A percentile compares a stretch with the other conserved stretches of the same genome.
Evolutionary conservation across 2,329 filamentous ascomycete species (phyloP).

Genomic region (Aphanoascus verrucosus): DNA sequence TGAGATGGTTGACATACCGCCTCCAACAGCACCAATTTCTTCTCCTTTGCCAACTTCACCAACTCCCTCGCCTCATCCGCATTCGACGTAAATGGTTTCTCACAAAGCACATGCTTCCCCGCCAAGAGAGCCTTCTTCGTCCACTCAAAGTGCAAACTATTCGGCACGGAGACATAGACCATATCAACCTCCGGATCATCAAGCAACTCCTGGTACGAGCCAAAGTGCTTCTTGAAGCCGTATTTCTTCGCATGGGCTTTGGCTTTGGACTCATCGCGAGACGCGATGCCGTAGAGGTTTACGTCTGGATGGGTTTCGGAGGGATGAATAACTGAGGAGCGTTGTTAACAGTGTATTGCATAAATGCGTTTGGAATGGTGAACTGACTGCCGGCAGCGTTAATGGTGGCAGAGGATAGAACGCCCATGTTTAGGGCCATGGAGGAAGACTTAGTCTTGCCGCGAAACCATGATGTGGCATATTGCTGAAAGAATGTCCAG

Average conservation of each 20-base stretch:
- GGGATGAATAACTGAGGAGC: constrained; percentile 30
- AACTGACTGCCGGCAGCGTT: constrained; percentile 11
- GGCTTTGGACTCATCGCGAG: constrained; percentile 40
- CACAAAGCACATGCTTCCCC: constrained; percentile 25
- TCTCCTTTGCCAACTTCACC: constrained; percentile 30
- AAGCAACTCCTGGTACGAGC: constrained; percentile 20
- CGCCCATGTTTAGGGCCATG: constrained; percentile 12
- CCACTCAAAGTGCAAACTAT: constrained; percentile 35
- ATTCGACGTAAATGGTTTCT: constrained; percentile 25
- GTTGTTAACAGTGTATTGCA: not conserved
- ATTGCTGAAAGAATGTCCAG: constrained; percentile 11
- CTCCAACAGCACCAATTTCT: constrained; percentile 41
- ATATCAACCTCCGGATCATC: constrained; percentile 33
- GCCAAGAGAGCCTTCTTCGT: constrained; percentile 27
- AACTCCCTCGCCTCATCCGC: constrained; percentile 34
- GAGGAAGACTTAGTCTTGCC: constrained; percentile 8
- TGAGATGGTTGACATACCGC: constrained; percentile 33
- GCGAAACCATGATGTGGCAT: constrained; percentile 11
- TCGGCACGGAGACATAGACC: constrained; percentile 43
- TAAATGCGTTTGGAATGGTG: not conserved
- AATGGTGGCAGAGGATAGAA: constrained; percentile 10
- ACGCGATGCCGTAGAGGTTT: constrained; percentile 44
- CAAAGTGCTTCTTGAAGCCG: constrained; percentile 37
- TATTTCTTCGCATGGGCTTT: constrained; percentile 41
- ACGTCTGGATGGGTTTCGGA: constrained; percentile 46